Evolutionary conservation across 441 rosid genomes (phyloP).

Genomic region (Hura crepitans): DNA sequence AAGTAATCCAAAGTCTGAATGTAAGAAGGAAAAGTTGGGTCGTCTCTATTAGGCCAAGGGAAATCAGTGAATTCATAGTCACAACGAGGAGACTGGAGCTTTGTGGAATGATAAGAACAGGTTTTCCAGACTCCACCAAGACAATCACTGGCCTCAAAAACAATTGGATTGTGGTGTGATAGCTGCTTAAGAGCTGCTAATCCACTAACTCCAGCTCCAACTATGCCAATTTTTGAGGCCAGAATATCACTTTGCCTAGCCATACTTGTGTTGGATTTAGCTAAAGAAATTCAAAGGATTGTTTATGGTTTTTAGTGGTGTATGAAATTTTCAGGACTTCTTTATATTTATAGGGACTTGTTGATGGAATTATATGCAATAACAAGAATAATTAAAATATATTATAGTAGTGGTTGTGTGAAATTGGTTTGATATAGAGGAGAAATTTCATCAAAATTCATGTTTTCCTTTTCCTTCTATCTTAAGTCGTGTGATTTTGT

Average conservation of each 20-base stretch:
- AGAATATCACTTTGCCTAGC: slow-evolving; percentile 24
- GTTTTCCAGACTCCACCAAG: slow-evolving; percentile 85
- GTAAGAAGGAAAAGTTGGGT: slow-evolving; percentile 60
- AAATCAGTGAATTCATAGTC: slow-evolving; percentile 80
- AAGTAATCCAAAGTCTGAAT: slow-evolving; percentile 63
- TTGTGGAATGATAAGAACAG: slow-evolving; percentile 69
- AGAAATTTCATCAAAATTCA: slow-evolving; percentile 14
- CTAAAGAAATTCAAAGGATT: neutral
- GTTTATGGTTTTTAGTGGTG: neutral
- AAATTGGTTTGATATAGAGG: slow-evolving; percentile 20
- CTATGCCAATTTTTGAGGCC: slow-evolving; percentile 54
- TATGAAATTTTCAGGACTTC: neutral
- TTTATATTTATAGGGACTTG: too few species aligned
- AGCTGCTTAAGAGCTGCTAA: slow-evolving; percentile 69
- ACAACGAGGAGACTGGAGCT: slow-evolving; percentile 60
- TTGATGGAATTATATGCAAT: slow-evolving; percentile 33
- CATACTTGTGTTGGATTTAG: slow-evolving; percentile 13
- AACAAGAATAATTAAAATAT: neutral
- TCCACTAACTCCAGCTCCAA: slow-evolving; percentile 86
- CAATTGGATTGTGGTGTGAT: slow-evolving; percentile 47
- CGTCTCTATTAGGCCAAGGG: slow-evolving; percentile 74
- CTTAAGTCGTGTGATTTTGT: too few species aligned
- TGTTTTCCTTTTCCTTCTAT: too few species aligned
- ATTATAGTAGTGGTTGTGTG: slow-evolving; percentile 7
- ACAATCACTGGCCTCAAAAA: slow-evolving; percentile 68